Conservation (phyloP, 192 early-diverging fungal species). For the Coemansia sp. region DNA sequence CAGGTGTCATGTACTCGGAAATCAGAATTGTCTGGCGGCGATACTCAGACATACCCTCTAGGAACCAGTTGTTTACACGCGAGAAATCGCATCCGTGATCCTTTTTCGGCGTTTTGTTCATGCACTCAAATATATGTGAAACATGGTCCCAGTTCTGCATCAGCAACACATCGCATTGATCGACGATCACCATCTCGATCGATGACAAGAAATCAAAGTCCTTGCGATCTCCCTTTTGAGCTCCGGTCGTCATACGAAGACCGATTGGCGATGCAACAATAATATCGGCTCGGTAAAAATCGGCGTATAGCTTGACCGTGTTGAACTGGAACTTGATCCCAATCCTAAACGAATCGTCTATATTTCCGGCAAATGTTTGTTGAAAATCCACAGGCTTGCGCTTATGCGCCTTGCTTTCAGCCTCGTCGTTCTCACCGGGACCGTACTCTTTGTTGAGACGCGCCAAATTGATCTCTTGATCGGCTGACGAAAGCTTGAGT, state of each 20-base stretch:
- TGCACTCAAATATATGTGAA: constrained; percentile 74
- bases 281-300: constrained; percentile 90
- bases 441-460: constrained; percentile 81
- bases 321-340: constrained; percentile 89
- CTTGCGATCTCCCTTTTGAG: constrained; percentile 75
- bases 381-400: constrained; percentile 80
- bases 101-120: constrained; percentile 88
- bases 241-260: constrained; percentile 82
- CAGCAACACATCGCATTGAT: constrained; percentile 80
- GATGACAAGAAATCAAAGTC: constrained; percentile 95
- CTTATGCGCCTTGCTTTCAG: constrained; percentile 45
- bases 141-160: constrained; percentile 99
- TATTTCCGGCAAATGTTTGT: constrained; percentile 88
- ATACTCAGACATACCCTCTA: constrained; percentile 84
- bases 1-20: constrained; percentile 80
- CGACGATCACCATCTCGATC: constrained; percentile 87
- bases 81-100: constrained; percentile 97
- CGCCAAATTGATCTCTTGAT: constrained; percentile 81
- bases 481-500: constrained; percentile 73
- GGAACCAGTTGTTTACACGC: constrained; percentile 78
- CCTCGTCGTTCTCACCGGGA: constrained; percentile 62
- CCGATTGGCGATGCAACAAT: constrained; percentile 93
- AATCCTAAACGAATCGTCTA: constrained; percentile 93
- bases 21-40: constrained; percentile 89
- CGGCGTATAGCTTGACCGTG: constrained; percentile 81